A percentile compares a stretch with the other conserved stretches of the same genome.
These are phyloP conservation scores for Boletus vinaceobasis DNA, from an alignment of 768 basidiomycete species.

Conservation along the genomic window DNA sequence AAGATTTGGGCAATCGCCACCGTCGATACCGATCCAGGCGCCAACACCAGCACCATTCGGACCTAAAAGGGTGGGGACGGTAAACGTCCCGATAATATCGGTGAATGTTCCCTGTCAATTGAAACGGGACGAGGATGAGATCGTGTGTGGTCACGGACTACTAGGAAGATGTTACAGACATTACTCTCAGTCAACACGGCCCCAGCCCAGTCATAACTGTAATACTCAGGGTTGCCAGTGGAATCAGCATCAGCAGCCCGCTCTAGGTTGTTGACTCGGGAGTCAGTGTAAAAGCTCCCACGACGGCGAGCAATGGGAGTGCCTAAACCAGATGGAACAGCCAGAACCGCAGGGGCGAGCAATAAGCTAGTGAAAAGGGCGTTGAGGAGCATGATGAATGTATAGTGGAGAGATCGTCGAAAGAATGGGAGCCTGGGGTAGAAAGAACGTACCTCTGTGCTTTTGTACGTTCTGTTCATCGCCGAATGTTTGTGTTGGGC, in stretches of 20 bases:
- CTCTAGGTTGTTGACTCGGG: not conserved
- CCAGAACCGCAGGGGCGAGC: not conserved
- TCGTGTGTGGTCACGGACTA: not conserved
- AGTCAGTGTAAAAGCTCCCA: not conserved
- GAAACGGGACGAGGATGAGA: not conserved
- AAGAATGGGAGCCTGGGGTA: too few relatives aligned
- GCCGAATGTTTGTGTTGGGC: not conserved
- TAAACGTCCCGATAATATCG: slow-evolving; percentile 2
- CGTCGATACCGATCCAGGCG: slow-evolving; percentile 9
- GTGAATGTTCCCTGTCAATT: slow-evolving; percentile 4
- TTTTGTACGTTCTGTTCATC: not conserved
- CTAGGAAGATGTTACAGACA: not conserved
- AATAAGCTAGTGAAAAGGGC: not conserved
- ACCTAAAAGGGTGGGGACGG: not conserved
- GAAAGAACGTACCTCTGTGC: not conserved
- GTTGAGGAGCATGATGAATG: not conserved
- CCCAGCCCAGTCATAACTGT: slow-evolving; percentile 8
- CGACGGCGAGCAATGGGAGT: not conserved
- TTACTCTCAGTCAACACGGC: not conserved
- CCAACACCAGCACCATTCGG: not conserved
- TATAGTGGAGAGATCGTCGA: not conserved
- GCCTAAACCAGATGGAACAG: not conserved
- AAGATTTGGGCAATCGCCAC: not conserved
- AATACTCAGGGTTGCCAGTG: not conserved
- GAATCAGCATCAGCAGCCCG: not conserved